phyloP scores from a whole-genome alignment of 768 basidiomycete species.

The Mycena maculata region DNA sequence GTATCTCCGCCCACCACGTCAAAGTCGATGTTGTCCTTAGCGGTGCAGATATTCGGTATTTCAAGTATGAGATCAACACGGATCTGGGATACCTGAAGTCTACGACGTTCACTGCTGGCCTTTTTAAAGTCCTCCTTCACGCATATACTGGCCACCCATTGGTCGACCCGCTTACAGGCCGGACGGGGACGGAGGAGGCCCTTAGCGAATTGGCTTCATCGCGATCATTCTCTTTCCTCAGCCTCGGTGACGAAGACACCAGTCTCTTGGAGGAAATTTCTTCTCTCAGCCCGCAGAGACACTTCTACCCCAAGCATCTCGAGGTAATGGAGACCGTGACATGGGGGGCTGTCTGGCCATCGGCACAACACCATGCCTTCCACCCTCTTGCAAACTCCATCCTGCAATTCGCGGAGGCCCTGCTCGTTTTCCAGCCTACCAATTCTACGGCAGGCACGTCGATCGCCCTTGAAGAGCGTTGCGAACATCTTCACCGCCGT shows the following conservation, averaged over 20 bases:
- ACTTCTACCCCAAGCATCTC: slow-evolving; percentile 52
- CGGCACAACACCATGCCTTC: slow-evolving; percentile 48
- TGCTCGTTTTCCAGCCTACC: slow-evolving; percentile 22
- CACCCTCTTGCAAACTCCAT: slow-evolving; percentile 41
- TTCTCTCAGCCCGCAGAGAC: slow-evolving; percentile 46
- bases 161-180: slow-evolving; percentile 56
- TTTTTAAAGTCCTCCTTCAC: slow-evolving; percentile 58
- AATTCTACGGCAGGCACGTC: not conserved
- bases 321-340: slow-evolving; percentile 53
- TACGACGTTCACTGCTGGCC: slow-evolving; percentile 42
- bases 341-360: slow-evolving; percentile 44
- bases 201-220: slow-evolving; percentile 52
- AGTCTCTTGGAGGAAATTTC: slow-evolving; percentile 49
- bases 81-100: slow-evolving; percentile 46
- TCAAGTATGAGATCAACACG: slow-evolving; percentile 47
- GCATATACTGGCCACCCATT: slow-evolving; percentile 56
- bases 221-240: slow-evolving; percentile 53
- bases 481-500: slow-evolving; percentile 1
- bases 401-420: slow-evolving; percentile 38
- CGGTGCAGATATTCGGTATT: slow-evolving; percentile 32
- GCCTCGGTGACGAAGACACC: slow-evolving; percentile 42
- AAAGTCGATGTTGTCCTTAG: slow-evolving; percentile 36
- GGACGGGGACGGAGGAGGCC: slow-evolving; percentile 59
- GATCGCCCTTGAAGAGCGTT: not conserved
- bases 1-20: slow-evolving; percentile 36